Percentiles rank a stretch among this genome's conserved stretches.
Conservation (phyloP, 768 basidiomycete species). For the Leccinum subtestaceum region DNA sequence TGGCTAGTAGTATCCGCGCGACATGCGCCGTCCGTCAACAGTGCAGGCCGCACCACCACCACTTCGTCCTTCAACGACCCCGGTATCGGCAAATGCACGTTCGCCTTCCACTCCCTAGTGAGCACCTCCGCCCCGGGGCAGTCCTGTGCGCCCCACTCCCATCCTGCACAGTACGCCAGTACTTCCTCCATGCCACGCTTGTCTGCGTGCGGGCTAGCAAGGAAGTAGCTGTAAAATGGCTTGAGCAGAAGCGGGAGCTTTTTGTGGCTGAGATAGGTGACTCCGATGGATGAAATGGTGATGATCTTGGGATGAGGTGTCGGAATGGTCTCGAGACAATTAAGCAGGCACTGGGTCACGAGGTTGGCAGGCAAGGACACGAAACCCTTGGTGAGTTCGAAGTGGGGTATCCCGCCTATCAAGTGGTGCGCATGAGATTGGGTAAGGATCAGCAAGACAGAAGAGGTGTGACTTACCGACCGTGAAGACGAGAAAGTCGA, state of each 20-base stretch:
- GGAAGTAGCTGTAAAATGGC: slow-evolving; percentile 45
- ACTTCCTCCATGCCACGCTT: slow-evolving; percentile 60
- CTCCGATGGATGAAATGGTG: slow-evolving; percentile 50
- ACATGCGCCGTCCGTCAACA: slow-evolving; percentile 59
- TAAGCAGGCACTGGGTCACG: slow-evolving; percentile 55
- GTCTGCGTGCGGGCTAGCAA: slow-evolving; percentile 51
- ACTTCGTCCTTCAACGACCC: slow-evolving; percentile 41
- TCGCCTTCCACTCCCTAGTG: slow-evolving; percentile 42
- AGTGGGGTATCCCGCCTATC: slow-evolving; percentile 34
- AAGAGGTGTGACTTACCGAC: slow-evolving; percentile 44
- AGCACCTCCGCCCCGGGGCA: slow-evolving; percentile 41
- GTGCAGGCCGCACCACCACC: slow-evolving; percentile 53
- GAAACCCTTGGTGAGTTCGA: slow-evolving; percentile 47
- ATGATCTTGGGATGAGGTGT: slow-evolving; percentile 47
- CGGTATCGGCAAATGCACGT: slow-evolving; percentile 33
- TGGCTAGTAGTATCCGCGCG: slow-evolving; percentile 12
- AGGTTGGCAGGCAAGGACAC: slow-evolving; percentile 52
- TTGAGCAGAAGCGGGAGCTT: slow-evolving; percentile 48
- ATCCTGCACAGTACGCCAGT: slow-evolving; percentile 46
- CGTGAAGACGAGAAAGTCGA: slow-evolving; percentile 60
- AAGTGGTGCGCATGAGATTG: not conserved
- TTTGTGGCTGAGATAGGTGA: slow-evolving; percentile 44
- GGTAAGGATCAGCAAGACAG: not conserved
- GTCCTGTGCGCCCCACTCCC: slow-evolving; percentile 51
- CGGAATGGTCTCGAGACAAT: slow-evolving; percentile 55